Base-by-base conservation (phyloP, 345 rosid species). In the Lepidium aucheri region DNA sequence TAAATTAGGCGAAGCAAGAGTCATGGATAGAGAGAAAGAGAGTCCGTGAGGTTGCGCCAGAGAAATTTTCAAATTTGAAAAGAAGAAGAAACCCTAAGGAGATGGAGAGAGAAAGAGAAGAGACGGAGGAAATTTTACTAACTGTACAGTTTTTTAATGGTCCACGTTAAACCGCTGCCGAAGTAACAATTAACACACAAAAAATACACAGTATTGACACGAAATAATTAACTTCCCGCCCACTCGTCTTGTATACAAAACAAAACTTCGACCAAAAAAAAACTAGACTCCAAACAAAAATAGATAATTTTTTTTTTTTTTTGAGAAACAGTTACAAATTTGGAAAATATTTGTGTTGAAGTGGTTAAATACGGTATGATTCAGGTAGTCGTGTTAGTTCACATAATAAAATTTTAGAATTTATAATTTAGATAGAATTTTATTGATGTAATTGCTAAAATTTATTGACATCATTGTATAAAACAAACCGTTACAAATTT, bases 51-150 rank as follows among this genome's bases (percentile, higher is more conserved):
- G 70, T 72, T 54, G 65, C 69, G 59, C 70, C 70, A 34, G 65
- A 49, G 65, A 57, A 56, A 7, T 49, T 55, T 72, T 72, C 67
- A 72, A 72, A 72, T 50, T 72, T 72, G 61, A 58, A 72, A 60
- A 26, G 36, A 73, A 35, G 13, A 9, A 40, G 53, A 52, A 73
- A 73, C 72, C 76, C 76, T 66, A 65, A 57, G 33, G 39, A 18
- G 55, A 22, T 5, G 14, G 53, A 22, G 46, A 15, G 43, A 69
- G 43, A 45, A 0, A 18, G 28, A 35, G 32, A 26, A 12, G 30
- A 0, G 44, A 34, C 8, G 46, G 63, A 1, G 30, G 30, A 20
- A 6, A 2, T 56, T 61, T 63, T 60, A 39, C 14, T 14, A 26
- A 52, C 47, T 61, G 41, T 52, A 6, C 32, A 64, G 38, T n/a